Conservation (phyloP, 31 red algal species). For the Bonnemaisonia californica region DNA sequence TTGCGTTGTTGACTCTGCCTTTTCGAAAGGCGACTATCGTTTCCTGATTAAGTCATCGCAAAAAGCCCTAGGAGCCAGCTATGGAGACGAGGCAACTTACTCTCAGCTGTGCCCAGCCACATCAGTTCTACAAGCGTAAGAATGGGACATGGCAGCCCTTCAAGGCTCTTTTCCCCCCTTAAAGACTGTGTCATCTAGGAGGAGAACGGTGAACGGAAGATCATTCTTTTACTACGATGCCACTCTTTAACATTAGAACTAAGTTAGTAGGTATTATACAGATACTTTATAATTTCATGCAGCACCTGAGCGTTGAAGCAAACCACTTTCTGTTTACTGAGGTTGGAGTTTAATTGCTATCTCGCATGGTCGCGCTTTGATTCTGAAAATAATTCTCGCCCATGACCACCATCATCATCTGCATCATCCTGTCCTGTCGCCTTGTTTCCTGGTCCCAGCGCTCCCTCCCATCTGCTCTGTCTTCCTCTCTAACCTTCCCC, state of each 20-base stretch:
- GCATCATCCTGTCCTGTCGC: constrained; percentile 5
- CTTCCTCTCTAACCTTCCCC: not conserved
- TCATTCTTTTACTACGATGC: constrained; percentile 9
- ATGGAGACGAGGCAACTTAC: not conserved
- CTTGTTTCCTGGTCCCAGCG: not conserved
- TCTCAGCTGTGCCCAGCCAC: not conserved
- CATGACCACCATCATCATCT: constrained; percentile 26
- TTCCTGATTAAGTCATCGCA: constrained; percentile 20
- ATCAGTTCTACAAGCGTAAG: not conserved
- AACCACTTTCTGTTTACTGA: not conserved
- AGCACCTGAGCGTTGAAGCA: not conserved
- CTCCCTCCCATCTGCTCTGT: not conserved
- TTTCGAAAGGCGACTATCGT: not conserved
- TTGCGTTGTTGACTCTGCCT: constrained; percentile 3
- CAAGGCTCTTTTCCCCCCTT: constrained; percentile 7
- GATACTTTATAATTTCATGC: not conserved
- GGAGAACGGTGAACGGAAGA: constrained; percentile 16
- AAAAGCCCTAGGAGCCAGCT: not conserved
- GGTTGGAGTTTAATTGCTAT: not conserved
- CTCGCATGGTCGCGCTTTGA: not conserved
- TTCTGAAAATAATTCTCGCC: not conserved
- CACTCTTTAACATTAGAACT: not conserved
- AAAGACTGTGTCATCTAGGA: not conserved
- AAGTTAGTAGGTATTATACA: constrained; percentile 1
- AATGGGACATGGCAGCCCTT: constrained; percentile 20